Evolutionary conservation across 495 filamentous ascomycete species (phyloP).

Genomic region (Chaetomidium leptoderma): DNA sequence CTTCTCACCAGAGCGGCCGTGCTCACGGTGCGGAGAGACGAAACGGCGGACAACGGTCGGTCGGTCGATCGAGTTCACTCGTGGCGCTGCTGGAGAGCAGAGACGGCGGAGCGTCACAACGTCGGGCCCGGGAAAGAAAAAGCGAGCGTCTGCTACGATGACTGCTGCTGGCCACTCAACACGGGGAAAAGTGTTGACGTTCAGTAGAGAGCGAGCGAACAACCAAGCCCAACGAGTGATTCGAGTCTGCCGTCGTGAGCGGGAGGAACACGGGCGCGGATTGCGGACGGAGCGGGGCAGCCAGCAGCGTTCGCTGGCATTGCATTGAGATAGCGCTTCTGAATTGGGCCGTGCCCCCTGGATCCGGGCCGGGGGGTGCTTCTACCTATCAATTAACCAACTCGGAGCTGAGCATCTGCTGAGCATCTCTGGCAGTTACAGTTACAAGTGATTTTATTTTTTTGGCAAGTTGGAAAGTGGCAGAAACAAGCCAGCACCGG

Average conservation of each 20-base stretch:
- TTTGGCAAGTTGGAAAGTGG: too few species aligned
- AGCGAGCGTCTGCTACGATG: neutral
- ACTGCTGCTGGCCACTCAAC: neutral
- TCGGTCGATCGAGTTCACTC: neutral
- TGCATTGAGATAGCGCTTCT: constrained; percentile 17
- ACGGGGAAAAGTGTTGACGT: neutral
- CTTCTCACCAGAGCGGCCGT: neutral
- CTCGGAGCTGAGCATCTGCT: too few species aligned
- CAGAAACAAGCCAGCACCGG: too few species aligned
- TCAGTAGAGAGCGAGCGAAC: too few species aligned
- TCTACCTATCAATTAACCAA: too few species aligned
- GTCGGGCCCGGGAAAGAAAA: too few species aligned
- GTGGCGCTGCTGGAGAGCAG: neutral
- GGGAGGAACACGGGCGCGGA: neutral
- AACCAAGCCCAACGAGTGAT: neutral
- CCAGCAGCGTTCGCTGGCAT: constrained; percentile 18
- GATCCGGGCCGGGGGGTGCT: constrained; percentile 5
- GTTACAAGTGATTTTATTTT: too few species aligned
- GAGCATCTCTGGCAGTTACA: too few species aligned
- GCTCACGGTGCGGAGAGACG: neutral
- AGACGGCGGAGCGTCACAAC: neutral
- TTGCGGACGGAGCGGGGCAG: constrained; percentile 11
- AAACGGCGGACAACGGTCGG: neutral
- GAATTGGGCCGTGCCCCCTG: constrained; percentile 18
- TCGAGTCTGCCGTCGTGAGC: neutral